phyloP scores from a whole-genome alignment of 169 alveolate species.

The Plasmodium sp. region DNA sequence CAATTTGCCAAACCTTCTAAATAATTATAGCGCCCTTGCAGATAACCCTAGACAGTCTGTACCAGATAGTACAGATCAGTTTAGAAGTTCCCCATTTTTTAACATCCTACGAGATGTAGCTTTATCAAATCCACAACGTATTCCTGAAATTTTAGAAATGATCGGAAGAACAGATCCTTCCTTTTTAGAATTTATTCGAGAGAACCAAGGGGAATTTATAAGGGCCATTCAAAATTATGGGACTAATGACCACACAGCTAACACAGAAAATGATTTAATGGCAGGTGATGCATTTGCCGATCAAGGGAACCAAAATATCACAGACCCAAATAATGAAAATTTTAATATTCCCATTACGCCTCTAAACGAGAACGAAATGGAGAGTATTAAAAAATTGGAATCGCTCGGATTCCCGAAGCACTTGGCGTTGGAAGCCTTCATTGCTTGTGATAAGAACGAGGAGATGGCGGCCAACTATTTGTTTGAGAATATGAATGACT shows the following conservation, averaged over 20 bases:
- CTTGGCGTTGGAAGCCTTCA: constrained; percentile 96
- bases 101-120: constrained; percentile 87
- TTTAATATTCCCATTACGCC: constrained; percentile 72
- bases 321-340: constrained; percentile 35
- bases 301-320: neutral
- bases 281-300: constrained; percentile 48
- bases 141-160: constrained; percentile 88
- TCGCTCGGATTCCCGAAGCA: constrained; percentile 94
- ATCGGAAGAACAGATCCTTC: constrained; percentile 90
- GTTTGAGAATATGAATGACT: constrained; percentile 87
- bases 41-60: constrained; percentile 6
- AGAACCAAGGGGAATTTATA: constrained; percentile 91
- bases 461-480: constrained; percentile 93
- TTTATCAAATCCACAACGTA: constrained; percentile 91
- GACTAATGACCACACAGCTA: constrained; percentile 2
- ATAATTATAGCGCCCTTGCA: constrained; percentile 12
- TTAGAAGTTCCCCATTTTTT: constrained; percentile 88
- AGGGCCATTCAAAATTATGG: constrained; percentile 78
- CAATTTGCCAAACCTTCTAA: constrained; percentile 50
- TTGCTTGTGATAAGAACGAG: constrained; percentile 97
- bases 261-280: constrained; percentile 6
- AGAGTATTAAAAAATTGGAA: constrained; percentile 85
- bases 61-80: constrained; percentile 14
- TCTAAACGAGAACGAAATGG: constrained; percentile 93
- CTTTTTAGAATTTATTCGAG: constrained; percentile 85